Base-by-base conservation (phyloP, 2,329 filamentous ascomycete genomes). In the Waltergamsia citrina region DNA sequence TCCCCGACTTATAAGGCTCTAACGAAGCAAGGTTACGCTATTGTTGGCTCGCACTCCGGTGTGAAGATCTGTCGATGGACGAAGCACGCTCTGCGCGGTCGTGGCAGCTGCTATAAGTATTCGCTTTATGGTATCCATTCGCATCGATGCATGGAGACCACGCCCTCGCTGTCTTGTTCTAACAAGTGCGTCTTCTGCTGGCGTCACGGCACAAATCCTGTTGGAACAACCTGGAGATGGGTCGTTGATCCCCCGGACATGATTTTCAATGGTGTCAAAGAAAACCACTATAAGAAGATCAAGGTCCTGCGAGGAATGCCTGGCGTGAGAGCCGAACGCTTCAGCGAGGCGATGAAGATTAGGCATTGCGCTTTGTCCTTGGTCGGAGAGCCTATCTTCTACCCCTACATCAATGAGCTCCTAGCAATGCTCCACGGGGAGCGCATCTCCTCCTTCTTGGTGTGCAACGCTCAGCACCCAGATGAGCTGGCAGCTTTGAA, bases 111-210 rank as follows among this genome's bases (percentile, higher is more conserved):
- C 65, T 98, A 98, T 70, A 96, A 98, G 53, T 95, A 78, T 59
- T 94, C 85, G 0, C 94, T 98, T 57, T 98, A 98, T 57, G 90
- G 90, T 32, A 98, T 98, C 56, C 77, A 83, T 43, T 95, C 88
- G 0, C 92, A 98, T 52, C 81, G 94, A 41, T 98, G 90, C 59
- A 98, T 98, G 92, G 90, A 98, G 60, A 90, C 90, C 3, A 96
- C 90, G 0, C 90, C 90, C 0, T 94, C 88, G 0, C 74, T 98
- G 4, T 94, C 86, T 8, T 98, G 90, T 68, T 92, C 83, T 41
- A 96, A 96, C 65, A 96, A 98, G 57, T 96, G 92, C 57, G 86
- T 98, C 44, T 98, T 96, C 59, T 98, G 90, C 69, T 98, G 90
- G 92, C 80, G 92, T 6, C 92, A 96, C 53, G 92, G 90, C 34